These are phyloP conservation scores for Flammula alnicola DNA, from an alignment of 1,284 basidiomycete species.

Conservation along the genomic window DNA sequence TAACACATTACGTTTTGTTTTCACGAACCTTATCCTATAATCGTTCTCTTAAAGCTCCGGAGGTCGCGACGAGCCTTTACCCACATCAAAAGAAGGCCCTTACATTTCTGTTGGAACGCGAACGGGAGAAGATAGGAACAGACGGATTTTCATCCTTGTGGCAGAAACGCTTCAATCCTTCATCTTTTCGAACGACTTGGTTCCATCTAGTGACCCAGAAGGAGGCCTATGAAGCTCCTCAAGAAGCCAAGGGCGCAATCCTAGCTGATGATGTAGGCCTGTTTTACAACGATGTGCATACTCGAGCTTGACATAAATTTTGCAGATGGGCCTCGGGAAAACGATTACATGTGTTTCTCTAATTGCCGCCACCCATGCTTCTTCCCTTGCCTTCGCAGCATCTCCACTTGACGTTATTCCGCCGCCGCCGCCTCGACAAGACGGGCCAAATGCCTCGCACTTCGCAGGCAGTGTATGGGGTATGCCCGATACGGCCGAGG, in stretches of 20 bases:
- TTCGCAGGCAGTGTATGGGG: conserved; percentile 84
- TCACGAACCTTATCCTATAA: too few relatives aligned
- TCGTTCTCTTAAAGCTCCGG: conserved; percentile 56
- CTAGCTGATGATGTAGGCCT: conserved; percentile 88
- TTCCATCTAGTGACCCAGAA: conserved; percentile 87
- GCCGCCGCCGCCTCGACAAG: conserved; percentile 42
- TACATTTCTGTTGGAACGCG: conserved; percentile 94
- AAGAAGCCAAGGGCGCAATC: conserved; percentile 88
- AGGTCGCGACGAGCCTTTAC: conserved; percentile 90
- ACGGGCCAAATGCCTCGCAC: conserved; percentile 57
- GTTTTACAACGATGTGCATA: conserved; percentile 13
- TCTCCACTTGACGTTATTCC: conserved; percentile 53
- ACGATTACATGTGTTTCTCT: conserved; percentile 94
- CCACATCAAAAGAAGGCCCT: conserved; percentile 98
- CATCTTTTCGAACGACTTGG: conserved; percentile 63
- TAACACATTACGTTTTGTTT: too few relatives aligned
- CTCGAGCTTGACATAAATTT: conserved; percentile 16
- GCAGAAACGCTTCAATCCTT: conserved; percentile 62
- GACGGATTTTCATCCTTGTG: conserved; percentile 78
- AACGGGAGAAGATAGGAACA: conserved; percentile 66
- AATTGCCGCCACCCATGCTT: conserved; percentile 82
- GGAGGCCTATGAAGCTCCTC: conserved; percentile 68
- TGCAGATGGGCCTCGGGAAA: conserved; percentile 96
- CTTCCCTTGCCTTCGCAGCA: conserved; percentile 73
- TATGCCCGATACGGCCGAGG: conserved; percentile 63